Evolutionary conservation across 2,329 filamentous ascomycete genomes (phyloP).

Genomic region (Aschersonia sp.): DNA sequence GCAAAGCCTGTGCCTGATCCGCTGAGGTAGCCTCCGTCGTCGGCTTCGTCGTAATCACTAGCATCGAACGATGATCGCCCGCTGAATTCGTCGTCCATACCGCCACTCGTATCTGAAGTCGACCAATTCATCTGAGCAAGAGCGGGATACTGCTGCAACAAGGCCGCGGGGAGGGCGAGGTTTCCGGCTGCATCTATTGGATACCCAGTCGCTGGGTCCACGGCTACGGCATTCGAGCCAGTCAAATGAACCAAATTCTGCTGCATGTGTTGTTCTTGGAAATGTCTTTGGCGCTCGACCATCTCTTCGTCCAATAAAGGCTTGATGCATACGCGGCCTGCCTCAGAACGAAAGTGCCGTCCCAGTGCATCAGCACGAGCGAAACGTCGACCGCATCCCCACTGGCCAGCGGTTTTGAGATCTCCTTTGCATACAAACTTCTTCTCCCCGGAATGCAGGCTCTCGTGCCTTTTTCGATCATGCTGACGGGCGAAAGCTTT

Average conservation of each 20-base stretch:
- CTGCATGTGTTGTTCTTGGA: conserved; percentile 57
- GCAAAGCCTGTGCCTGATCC: conserved; percentile 46
- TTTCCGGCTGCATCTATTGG: conserved; percentile 40
- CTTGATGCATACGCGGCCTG: conserved; percentile 90
- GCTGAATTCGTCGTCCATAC: conserved; percentile 61
- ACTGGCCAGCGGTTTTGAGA: conserved; percentile 67
- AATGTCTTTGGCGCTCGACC: conserved; percentile 60
- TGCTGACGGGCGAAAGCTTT: conserved; percentile 97
- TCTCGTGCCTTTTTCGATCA: conserved; percentile 93
- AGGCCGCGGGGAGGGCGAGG: conserved; percentile 68
- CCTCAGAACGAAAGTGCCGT: conserved; percentile 89
- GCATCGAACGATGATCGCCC: conserved; percentile 72
- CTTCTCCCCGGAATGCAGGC: conserved; percentile 92
- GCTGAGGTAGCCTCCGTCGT: conserved; percentile 54
- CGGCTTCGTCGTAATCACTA: conserved; percentile 62
- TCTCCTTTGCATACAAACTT: conserved; percentile 95
- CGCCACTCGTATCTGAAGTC: conserved; percentile 47
- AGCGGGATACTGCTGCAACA: conserved; percentile 85
- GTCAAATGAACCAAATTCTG: conserved; percentile 49
- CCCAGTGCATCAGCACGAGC: conserved; percentile 91
- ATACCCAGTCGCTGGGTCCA: conserved; percentile 45
- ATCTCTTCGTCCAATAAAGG: conserved; percentile 94
- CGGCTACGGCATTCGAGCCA: conserved; percentile 40
- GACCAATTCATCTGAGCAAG: conserved; percentile 85
- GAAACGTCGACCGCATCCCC: conserved; percentile 89